Evolutionary conservation across 148 eudicot genomes (phyloP).

Genomic region (Euryodendron excelsum): DNA sequence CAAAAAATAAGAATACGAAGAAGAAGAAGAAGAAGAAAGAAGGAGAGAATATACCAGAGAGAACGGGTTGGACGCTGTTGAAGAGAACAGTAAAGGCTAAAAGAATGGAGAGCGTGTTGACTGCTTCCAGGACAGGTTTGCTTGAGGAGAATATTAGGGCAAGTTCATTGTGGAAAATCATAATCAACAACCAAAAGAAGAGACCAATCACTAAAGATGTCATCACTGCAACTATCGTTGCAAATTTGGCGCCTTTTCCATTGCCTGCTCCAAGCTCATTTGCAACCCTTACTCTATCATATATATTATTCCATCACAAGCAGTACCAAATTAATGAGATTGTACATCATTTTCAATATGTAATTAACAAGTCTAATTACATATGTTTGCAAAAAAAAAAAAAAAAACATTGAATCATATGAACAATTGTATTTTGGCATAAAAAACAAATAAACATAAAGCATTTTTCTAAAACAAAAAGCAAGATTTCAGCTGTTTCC

Average conservation of each 20-base stretch:
- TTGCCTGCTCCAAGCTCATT: conserved; percentile 69
- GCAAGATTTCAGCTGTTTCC: too few relatives aligned
- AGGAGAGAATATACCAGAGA: conserved; percentile 36
- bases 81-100: conserved; percentile 60
- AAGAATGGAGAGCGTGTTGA: conserved; percentile 42
- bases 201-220: conserved; percentile 49
- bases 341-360: neutral
- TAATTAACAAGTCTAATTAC: too few relatives aligned
- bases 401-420: too few relatives aligned
- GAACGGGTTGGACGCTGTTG: conserved; percentile 65
- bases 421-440: too few relatives aligned
- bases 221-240: conserved; percentile 42
- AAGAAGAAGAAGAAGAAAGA: neutral
- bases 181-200: conserved; percentile 41
- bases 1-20: too few relatives aligned
- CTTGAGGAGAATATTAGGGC: conserved; percentile 50
- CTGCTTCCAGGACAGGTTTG: conserved; percentile 39
- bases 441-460: too few relatives aligned
- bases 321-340: neutral
- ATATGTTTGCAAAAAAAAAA: too few relatives aligned
- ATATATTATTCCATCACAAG: neutral
- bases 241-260: conserved; percentile 66
- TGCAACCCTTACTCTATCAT: conserved; percentile 51
- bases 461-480: too few relatives aligned
- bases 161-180: conserved; percentile 43